Conservation (phyloP, 2,329 filamentous ascomycete species). For the Botrytis cinerea region DNA sequence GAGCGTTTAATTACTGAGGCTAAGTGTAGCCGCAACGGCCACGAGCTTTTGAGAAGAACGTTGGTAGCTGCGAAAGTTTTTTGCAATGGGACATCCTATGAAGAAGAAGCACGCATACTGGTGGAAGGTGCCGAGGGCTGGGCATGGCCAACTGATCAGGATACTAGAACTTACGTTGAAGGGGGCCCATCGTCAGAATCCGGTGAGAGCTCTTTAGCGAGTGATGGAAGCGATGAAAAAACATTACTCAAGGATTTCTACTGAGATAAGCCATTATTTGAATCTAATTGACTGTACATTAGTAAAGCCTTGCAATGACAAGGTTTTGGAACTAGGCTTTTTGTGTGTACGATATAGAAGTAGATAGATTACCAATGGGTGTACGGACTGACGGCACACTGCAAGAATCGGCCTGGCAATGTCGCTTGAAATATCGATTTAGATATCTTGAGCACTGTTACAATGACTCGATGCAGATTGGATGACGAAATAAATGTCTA, state of each 20-base stretch:
- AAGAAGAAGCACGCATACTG: constrained; percentile 29
- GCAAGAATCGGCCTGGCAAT: neutral
- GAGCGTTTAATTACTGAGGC: constrained; percentile 34
- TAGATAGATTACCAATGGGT: neutral
- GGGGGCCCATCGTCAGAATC: neutral
- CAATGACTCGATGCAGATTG: neutral
- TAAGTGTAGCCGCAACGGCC: constrained; percentile 30
- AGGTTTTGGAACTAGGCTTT: neutral
- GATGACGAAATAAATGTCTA: neutral
- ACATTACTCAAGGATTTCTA: neutral
- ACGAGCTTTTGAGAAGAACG: constrained; percentile 27
- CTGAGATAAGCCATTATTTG: neutral
- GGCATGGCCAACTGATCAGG: constrained; percentile 38
- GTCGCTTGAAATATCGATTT: too few relatives aligned
- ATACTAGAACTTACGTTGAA: constrained; percentile 23
- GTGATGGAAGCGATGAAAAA: neutral
- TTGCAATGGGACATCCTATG: constrained; percentile 27
- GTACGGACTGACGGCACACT: neutral
- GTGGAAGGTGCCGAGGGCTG: constrained; percentile 34
- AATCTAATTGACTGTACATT: neutral
- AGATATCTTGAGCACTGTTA: neutral
- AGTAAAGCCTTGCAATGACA: neutral
- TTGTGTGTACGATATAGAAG: neutral
- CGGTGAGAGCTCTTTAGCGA: neutral
- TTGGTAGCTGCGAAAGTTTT: constrained; percentile 35